These are phyloP conservation scores for Leptographium radiaticola DNA, from an alignment of 2,329 filamentous ascomycete genomes.

Conservation along the genomic window DNA sequence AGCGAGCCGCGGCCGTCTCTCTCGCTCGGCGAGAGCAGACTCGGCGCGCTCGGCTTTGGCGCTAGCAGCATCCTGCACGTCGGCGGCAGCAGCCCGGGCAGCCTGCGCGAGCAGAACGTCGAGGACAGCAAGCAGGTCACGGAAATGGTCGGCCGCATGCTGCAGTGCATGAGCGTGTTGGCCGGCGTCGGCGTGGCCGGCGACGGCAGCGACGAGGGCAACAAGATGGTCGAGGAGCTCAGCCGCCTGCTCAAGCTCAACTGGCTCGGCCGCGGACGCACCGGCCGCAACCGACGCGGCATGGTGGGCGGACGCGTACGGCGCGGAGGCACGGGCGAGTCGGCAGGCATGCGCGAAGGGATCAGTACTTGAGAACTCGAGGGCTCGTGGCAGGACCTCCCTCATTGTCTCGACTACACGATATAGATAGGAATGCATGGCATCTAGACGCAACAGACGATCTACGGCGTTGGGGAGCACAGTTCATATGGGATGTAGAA, in stretches of 20 bases:
- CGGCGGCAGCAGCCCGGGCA: constrained; percentile 14
- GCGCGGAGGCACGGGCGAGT: constrained; percentile 18
- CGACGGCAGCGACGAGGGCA: constrained; percentile 54
- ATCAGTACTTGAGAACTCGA: no score
- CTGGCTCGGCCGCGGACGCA: constrained; percentile 84
- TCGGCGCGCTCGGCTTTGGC: neutral
- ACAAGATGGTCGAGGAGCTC: constrained; percentile 69
- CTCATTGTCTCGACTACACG: no score
- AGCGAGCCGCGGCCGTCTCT: constrained; percentile 25
- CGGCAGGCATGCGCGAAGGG: no score
- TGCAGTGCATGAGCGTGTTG: constrained; percentile 90
- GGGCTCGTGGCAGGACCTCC: no score
- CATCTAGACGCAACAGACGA: no score
- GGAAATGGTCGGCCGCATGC: constrained; percentile 86
- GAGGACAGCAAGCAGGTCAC: constrained; percentile 70
- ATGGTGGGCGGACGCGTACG: constrained; percentile 62
- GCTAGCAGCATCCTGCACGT: constrained; percentile 2
- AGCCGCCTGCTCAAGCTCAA: constrained; percentile 87
- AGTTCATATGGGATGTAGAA: no score
- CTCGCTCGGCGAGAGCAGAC: neutral
- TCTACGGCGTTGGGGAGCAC: no score
- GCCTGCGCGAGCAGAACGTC: constrained; percentile 43
- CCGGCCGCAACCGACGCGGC: constrained; percentile 75
- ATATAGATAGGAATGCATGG: no score
- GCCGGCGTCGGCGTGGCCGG: constrained; percentile 43